Evolutionary conservation across 2,329 filamentous ascomycete species (phyloP).

Genomic region (Balansia obtecta): DNA sequence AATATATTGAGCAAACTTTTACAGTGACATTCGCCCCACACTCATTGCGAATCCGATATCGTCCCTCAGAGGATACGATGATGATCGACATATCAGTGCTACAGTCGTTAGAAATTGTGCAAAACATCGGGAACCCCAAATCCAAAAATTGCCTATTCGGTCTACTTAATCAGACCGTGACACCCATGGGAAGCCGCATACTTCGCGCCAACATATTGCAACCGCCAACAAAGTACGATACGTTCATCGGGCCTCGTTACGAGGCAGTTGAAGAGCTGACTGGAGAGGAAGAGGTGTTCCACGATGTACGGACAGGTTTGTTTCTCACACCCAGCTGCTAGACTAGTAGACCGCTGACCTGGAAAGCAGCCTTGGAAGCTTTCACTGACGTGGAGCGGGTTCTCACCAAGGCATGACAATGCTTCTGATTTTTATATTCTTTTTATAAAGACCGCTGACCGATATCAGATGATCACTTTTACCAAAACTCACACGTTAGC

Average conservation of each 20-base stretch:
- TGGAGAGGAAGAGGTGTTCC: conserved; percentile 75
- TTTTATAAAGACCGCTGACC: not conserved
- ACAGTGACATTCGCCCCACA: conserved; percentile 37
- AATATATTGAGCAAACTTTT: conserved; percentile 64
- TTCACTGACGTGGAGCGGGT: conserved; percentile 73
- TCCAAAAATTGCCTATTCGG: conserved; percentile 78
- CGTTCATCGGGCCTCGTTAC: conserved; percentile 59
- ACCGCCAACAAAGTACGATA: conserved; percentile 57
- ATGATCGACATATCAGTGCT: conserved; percentile 89
- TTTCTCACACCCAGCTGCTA: too few relatives aligned
- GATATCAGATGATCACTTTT: conserved; percentile 58
- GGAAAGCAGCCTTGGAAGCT: conserved; percentile 48
- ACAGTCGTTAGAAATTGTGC: conserved; percentile 75
- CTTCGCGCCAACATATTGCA: conserved; percentile 80
- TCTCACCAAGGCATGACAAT: conserved; percentile 40
- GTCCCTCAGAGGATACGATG: conserved; percentile 85
- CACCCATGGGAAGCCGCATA: conserved; percentile 78
- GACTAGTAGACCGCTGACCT: not conserved
- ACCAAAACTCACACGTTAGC: conserved; percentile 52
- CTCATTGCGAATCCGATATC: conserved; percentile 61
- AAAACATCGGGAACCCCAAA: conserved; percentile 66
- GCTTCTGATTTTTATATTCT: too few relatives aligned
- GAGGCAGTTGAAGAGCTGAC: conserved; percentile 76
- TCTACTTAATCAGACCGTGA: conserved; percentile 70
- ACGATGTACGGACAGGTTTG: conserved; percentile 55